These are phyloP conservation scores for Rickenella mellea DNA, from an alignment of 768 basidiomycete genomes.

Conservation along the genomic window DNA sequence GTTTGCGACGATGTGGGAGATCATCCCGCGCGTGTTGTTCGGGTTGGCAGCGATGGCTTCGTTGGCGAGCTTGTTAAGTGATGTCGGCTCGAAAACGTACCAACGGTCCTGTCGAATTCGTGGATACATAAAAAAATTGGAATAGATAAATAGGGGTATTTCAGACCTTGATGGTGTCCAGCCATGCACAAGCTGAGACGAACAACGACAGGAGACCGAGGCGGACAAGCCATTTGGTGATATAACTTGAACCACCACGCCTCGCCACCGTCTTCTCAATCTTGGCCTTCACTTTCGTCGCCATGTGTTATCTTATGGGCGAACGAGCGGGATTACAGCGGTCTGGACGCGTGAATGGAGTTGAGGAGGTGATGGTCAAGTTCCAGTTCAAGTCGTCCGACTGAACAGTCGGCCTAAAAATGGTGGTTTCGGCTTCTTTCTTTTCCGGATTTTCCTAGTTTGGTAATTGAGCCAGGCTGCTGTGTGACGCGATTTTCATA, in stretches of 20 bases:
- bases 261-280: neutral
- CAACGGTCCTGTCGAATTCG: slow-evolving; percentile 54
- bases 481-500: neutral
- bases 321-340: neutral
- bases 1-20: slow-evolving; percentile 73
- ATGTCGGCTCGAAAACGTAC: slow-evolving; percentile 75
- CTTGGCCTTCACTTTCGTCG: neutral
- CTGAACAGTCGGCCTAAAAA: neutral
- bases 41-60: slow-evolving; percentile 61
- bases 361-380: neutral
- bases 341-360: neutral
- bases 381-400: neutral
- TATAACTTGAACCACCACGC: neutral
- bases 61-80: slow-evolving; percentile 64
- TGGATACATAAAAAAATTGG: neutral
- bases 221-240: neutral
- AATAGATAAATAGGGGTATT: neutral
- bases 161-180: slow-evolving; percentile 53
- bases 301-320: neutral
- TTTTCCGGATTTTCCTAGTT: neutral
- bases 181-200: slow-evolving; percentile 32
- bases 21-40: slow-evolving; percentile 62
- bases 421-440: neutral
- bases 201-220: slow-evolving; percentile 8
- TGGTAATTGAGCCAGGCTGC: neutral